phyloP scores from a whole-genome alignment of 345 rosid genomes.

The Hevea brasiliensis region DNA sequence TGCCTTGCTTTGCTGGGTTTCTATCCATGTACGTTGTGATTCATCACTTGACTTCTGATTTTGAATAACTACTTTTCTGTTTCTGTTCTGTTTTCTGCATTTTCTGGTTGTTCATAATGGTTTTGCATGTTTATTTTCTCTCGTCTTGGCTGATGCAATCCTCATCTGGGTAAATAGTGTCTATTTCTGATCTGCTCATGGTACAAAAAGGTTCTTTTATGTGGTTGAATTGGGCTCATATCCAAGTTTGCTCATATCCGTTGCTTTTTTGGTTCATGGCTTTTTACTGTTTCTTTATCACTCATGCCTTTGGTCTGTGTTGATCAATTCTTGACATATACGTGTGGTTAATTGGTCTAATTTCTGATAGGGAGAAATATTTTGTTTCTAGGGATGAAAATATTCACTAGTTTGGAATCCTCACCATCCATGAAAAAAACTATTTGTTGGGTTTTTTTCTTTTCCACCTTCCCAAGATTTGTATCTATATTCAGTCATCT shows the following conservation, averaged over 20 bases:
- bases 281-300: not conserved
- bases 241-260: not conserved
- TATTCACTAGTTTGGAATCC: not conserved
- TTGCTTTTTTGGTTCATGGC: too few species aligned
- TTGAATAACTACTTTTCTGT: not conserved
- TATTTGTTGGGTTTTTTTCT: not conserved
- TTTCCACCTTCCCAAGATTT: not conserved
- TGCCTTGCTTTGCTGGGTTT: conserved; percentile 10
- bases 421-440: not conserved
- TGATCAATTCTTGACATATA: not conserved
- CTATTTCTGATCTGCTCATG: not conserved
- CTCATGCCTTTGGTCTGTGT: not conserved
- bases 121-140: not conserved
- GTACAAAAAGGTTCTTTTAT: not conserved
- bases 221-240: not conserved
- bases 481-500: not conserved
- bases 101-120: not conserved
- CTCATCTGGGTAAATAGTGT: not conserved
- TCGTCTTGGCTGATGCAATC: not conserved
- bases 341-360: not conserved
- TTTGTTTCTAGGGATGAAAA: not conserved
- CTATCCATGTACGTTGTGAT: not conserved
- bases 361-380: not conserved
- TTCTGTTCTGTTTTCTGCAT: not conserved
- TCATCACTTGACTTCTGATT: not conserved